Evolutionary conservation across 1,284 basidiomycete genomes (phyloP).

Genomic region (Agroathelia rolfsii): DNA sequence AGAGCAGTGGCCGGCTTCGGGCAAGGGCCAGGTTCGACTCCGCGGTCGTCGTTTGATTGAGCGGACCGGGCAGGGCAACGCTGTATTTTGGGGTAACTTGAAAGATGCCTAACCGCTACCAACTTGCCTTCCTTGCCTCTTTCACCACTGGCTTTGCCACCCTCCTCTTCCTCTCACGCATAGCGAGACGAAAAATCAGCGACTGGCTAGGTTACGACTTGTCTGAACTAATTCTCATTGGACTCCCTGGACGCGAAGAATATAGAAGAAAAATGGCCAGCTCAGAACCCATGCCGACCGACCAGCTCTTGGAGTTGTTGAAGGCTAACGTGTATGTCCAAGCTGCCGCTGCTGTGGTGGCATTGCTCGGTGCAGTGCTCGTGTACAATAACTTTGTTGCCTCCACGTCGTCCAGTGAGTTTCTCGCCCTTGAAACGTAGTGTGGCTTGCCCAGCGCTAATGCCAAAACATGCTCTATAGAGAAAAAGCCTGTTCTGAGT

Average conservation of each 20-base stretch:
- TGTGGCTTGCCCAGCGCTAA: constrained; percentile 23
- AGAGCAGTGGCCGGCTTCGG: too few species aligned
- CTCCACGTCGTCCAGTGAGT: constrained; percentile 29
- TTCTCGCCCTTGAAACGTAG: constrained; percentile 25
- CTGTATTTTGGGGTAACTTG: background rate
- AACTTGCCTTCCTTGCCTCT: constrained; percentile 41
- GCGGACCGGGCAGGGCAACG: too few species aligned
- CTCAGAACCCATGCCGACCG: constrained; percentile 9
- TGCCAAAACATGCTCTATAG: constrained; percentile 24
- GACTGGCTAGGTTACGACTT: constrained; percentile 50
- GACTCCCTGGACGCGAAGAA: too few species aligned
- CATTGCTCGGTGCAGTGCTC: constrained; percentile 24
- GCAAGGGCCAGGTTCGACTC: too few species aligned
- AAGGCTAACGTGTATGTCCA: constrained; percentile 19
- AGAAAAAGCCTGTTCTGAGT: constrained; percentile 59
- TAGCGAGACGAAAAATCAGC: constrained; percentile 32
- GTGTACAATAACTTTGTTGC: constrained; percentile 36
- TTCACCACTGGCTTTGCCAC: constrained; percentile 35
- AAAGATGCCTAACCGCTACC: constrained; percentile 33
- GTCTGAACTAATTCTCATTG: constrained; percentile 52
- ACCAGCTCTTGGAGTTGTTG: constrained; percentile 14
- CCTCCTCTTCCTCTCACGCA: constrained; percentile 35
- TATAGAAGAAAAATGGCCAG: constrained; percentile 18
- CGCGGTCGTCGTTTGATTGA: too few species aligned
- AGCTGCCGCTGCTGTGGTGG: constrained; percentile 27